phyloP scores from a whole-genome alignment of 2,329 filamentous ascomycete genomes.

The Aschersonia sp. region DNA sequence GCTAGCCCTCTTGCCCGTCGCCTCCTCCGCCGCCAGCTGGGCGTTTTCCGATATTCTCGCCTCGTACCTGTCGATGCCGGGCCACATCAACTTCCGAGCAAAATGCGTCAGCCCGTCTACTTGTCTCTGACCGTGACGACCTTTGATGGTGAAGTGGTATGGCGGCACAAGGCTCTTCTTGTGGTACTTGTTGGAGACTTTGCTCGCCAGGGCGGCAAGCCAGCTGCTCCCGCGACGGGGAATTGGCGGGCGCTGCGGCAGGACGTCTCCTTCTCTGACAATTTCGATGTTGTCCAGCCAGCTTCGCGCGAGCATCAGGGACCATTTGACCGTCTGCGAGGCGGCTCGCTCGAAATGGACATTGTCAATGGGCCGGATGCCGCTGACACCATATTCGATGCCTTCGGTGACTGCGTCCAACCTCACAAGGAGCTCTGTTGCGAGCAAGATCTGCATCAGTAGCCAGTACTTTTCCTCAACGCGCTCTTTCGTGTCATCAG shows the following conservation, averaged over 20 bases:
- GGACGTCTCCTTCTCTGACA: slow-evolving; percentile 24
- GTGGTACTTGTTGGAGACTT: slow-evolving; percentile 29
- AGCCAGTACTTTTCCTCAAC: slow-evolving; percentile 54
- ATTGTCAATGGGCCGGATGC: slow-evolving; percentile 40
- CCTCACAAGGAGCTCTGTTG: slow-evolving; percentile 50
- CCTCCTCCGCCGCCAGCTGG: slow-evolving; percentile 20
- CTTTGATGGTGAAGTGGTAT: slow-evolving; percentile 34
- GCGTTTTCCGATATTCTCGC: slow-evolving; percentile 33
- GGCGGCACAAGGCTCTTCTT: slow-evolving; percentile 17
- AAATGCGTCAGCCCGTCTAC: slow-evolving; percentile 49
- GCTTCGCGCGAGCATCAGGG: slow-evolving; percentile 45
- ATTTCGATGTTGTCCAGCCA: slow-evolving; percentile 58
- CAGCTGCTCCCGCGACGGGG: slow-evolving; percentile 23
- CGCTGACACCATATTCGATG: slow-evolving; percentile 37
- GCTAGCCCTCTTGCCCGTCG: slow-evolving; percentile 20
- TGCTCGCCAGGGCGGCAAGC: slow-evolving; percentile 43
- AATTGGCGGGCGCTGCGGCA: slow-evolving; percentile 4
- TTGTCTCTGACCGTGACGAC: slow-evolving; percentile 42
- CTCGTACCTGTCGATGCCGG: slow-evolving; percentile 38
- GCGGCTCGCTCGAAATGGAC: slow-evolving; percentile 48
- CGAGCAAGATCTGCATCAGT: slow-evolving; percentile 48
- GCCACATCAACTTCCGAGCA: slow-evolving; percentile 48
- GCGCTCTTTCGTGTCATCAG: slow-evolving; percentile 31
- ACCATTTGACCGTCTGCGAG: slow-evolving; percentile 51
- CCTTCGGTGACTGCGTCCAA: slow-evolving; percentile 49